Evolutionary conservation across 2,329 filamentous ascomycete genomes (phyloP).

Genomic region (Cadophora malorum): DNA sequence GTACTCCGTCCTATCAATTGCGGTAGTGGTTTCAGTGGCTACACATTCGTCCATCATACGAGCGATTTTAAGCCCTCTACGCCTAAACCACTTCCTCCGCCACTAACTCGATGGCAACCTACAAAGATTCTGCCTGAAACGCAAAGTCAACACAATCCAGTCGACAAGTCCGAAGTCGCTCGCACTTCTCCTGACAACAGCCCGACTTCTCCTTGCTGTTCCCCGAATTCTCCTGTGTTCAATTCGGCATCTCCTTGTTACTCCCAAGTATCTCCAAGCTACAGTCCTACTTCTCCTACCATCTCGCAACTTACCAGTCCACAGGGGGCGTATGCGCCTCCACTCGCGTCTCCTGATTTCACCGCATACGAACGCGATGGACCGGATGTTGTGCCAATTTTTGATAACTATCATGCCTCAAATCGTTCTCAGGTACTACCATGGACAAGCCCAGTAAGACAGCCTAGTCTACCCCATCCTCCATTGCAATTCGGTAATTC

Average conservation of each 20-base stretch:
- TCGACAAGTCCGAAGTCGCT: not conserved
- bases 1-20: not conserved
- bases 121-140: not conserved
- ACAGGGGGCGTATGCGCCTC: too few species aligned
- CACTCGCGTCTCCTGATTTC: too few species aligned
- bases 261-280: not conserved
- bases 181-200: not conserved
- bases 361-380: not conserved
- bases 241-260: not conserved
- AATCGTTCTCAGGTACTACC: too few species aligned
- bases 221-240: not conserved
- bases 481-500: too few species aligned
- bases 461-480: too few species aligned
- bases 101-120: not conserved
- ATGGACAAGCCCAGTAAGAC: too few species aligned
- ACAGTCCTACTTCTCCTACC: not conserved
- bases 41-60: not conserved
- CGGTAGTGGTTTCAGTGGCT: not conserved
- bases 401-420: not conserved
- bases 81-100: not conserved
- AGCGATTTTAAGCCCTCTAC: not conserved
- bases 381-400: not conserved
- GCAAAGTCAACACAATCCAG: not conserved
- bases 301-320: not conserved
- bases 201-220: not conserved